Evolutionary conservation across 345 rosid species (phyloP).

Genomic region (Corymbia maculata): DNA sequence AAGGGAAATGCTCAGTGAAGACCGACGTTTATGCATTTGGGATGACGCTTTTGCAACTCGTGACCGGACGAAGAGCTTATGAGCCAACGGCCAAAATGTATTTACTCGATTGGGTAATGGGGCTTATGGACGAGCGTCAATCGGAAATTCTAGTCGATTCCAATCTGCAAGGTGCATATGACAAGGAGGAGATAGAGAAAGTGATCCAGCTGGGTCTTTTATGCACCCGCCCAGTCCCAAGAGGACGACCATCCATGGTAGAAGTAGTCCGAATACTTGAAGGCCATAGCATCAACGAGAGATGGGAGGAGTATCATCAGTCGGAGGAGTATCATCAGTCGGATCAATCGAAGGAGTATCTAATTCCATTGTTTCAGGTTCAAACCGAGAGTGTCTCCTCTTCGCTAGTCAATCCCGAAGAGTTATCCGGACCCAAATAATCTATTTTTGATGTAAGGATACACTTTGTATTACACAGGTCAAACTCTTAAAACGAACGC

Average conservation of each 20-base stretch:
- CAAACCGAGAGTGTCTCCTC: no score
- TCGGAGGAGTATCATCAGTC: no score
- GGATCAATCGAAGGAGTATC: no score
- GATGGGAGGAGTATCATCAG: background rate
- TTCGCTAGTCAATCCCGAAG: no score
- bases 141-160: background rate
- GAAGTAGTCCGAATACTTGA: background rate
- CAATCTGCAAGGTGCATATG: background rate
- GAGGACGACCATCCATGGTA: background rate
- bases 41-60: background rate
- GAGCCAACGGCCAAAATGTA: background rate
- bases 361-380: no score
- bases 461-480: no score
- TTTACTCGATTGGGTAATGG: background rate
- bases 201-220: background rate
- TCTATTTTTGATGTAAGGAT: no score
- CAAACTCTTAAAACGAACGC: no score
- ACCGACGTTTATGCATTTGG: background rate
- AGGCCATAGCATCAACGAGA: background rate
- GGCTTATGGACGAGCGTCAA: background rate
- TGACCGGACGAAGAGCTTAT: background rate
- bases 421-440: no score
- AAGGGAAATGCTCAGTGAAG: background rate
- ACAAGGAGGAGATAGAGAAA: background rate
- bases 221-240: background rate